phyloP scores from a whole-genome alignment of 768 basidiomycete genomes.

The Tylopilus felleus region DNA sequence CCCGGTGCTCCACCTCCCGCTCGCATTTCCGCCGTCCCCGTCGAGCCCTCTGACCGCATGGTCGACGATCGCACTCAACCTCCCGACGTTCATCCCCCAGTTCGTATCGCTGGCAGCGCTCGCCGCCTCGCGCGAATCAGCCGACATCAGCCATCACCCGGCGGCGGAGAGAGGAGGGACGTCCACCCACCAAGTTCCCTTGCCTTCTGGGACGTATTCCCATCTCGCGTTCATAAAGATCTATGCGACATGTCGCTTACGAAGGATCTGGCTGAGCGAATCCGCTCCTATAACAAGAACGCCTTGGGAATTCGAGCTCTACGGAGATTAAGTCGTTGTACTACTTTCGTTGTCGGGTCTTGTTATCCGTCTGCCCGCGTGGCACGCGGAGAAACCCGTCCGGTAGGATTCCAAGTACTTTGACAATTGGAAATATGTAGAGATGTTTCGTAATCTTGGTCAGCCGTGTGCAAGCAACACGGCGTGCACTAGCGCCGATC shows the following conservation, averaged over 20 bases:
- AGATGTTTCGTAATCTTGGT: slow-evolving; percentile 6
- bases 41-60: slow-evolving; percentile 63
- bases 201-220: slow-evolving; percentile 56
- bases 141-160: slow-evolving; percentile 5
- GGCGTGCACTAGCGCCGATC: slow-evolving; percentile 24
- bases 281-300: slow-evolving; percentile 46
- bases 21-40: slow-evolving; percentile 57
- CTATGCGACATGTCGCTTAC: slow-evolving; percentile 72
- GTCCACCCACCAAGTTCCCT: slow-evolving; percentile 19
- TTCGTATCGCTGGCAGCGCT: slow-evolving; percentile 50
- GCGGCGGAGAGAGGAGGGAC: slow-evolving; percentile 18
- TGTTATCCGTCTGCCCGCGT: not conserved
- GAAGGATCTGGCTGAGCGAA: slow-evolving; percentile 75
- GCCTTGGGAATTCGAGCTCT: slow-evolving; percentile 79
- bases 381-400: too few species aligned
- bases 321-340: slow-evolving; percentile 35
- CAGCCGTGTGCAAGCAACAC: not conserved
- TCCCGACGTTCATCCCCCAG: slow-evolving; percentile 56
- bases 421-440: slow-evolving; percentile 22
- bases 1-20: slow-evolving; percentile 68
- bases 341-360: not conserved
- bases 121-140: not conserved
- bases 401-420: slow-evolving; percentile 10
- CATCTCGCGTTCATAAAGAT: slow-evolving; percentile 72
- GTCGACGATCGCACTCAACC: slow-evolving; percentile 60